Percentiles rank a stretch among this genome's conserved stretches.
These are phyloP conservation scores for Pseudogymnoascus destructans DNA, from an alignment of 2,329 filamentous ascomycete species.

Conservation along the genomic window DNA sequence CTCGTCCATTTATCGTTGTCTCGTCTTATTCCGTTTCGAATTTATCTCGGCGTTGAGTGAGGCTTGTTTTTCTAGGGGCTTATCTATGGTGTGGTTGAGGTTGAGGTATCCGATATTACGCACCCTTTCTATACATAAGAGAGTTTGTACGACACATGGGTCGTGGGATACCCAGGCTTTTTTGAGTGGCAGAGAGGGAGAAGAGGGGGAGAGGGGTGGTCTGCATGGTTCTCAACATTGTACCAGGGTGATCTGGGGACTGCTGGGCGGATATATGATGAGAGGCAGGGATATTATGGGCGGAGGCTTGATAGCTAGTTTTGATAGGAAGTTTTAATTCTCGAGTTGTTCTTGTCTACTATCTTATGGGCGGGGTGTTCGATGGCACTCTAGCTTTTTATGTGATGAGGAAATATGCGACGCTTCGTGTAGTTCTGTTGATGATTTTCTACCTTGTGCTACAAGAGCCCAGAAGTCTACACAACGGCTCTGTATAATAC, in stretches of 20 bases:
- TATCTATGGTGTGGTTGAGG: neutral
- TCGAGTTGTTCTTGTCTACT: constrained; percentile 7
- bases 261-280: neutral
- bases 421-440: neutral
- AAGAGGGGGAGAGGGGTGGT: neutral
- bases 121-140: neutral
- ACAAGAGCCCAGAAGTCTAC: neutral
- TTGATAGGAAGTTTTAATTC: constrained; percentile 5
- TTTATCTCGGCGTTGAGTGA: constrained; percentile 1
- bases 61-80: constrained; percentile 1
- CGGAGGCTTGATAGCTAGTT: neutral
- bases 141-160: neutral
- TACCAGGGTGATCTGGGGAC: neutral
- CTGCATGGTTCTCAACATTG: neutral
- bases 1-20: constrained; percentile 3
- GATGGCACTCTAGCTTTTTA: neutral
- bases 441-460: neutral
- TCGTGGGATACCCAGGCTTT: constrained; percentile 2
- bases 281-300: neutral
- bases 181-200: neutral
- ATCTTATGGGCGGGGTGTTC: neutral
- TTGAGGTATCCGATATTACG: neutral
- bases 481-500: neutral
- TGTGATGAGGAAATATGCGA: neutral
- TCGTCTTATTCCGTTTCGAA: neutral